Base-by-base conservation (phyloP, 1,284 basidiomycete species). In the Gomphus bonarii region DNA sequence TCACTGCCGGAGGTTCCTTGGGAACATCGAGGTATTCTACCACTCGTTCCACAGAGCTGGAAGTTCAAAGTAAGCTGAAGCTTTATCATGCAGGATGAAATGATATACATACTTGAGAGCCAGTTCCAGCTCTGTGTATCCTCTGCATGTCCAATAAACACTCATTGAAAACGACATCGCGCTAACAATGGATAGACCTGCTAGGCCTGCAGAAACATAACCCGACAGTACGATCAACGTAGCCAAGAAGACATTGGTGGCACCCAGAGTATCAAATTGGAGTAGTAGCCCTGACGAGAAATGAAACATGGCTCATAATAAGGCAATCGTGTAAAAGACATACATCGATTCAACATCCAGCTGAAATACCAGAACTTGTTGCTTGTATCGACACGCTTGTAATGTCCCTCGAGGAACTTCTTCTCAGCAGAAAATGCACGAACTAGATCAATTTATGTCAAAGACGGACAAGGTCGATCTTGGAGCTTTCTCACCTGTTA, bases 351-450 rank as follows among this genome's bases (percentile, higher is more conserved):
- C 30, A 55, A 18, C 58, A 59, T 52, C 57, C 52, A 60, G 22
- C 47, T 61, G 46, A 48, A 50, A 47, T 57, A 61, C 43, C 55
- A 64, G 51, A 61, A 61, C 57, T 57, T 60, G 16, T 62, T 61
- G 10, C 74, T 73, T 58, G 70, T 69, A 61, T 81, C 77, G 28
- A 79, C 72, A 57, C 75, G 74, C 36, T 70, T 65, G 66, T 86
- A 87, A 35, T 93, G 72, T 51, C 78, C 76, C 56, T 87, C 77
- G 63, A 93, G 75, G 73, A 95, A 94, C n/a, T 80, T 74, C 42
- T 73, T 72, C 64, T 95, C 91, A 1, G 84, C 88, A 9, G 86
- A 87, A 70, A 94, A 97, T 0, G 92, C 94, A 50, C 93, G 81
- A 40, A 95, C 89, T n/a, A 88, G 85, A 47, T 90, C 85, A 90